These are phyloP conservation scores for Poterioochromonas sp. DNA, from an alignment of 352 stramenopile species.

Conservation along the genomic window DNA sequence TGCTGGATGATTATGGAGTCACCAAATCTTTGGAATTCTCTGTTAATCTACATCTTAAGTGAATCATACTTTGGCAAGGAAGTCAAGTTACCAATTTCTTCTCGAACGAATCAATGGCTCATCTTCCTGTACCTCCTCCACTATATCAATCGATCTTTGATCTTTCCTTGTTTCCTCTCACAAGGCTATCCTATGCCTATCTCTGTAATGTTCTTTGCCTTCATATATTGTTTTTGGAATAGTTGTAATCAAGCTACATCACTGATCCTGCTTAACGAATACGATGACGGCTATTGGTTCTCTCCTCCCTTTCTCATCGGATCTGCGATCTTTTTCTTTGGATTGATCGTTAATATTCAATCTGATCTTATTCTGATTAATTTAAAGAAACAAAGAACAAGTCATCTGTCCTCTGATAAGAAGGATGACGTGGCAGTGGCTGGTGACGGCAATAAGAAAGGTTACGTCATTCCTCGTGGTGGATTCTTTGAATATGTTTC, in stretches of 20 bases:
- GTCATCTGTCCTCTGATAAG: not conserved
- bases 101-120: slow-evolving; percentile 4
- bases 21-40: slow-evolving; percentile 9
- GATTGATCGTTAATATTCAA: slow-evolving; percentile 19
- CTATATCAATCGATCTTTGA: slow-evolving; percentile 25
- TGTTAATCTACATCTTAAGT: slow-evolving; percentile 4
- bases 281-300: not conserved
- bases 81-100: not conserved
- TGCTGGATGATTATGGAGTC: slow-evolving; percentile 31
- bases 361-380: not conserved
- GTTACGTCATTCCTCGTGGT: slow-evolving; percentile 22
- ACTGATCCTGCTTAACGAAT: not conserved
- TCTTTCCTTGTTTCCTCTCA: slow-evolving; percentile 4
- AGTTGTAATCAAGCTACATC: not conserved
- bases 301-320: not conserved
- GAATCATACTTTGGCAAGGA: not conserved
- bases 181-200: slow-evolving; percentile 15
- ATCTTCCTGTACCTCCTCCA: slow-evolving; percentile 17
- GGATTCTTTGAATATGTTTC: slow-evolving; percentile 24
- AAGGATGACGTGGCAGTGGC: too few relatives aligned
- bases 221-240: slow-evolving; percentile 29
- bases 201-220: slow-evolving; percentile 27
- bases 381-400: not conserved
- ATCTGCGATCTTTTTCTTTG: slow-evolving; percentile 1
- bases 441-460: too few relatives aligned